Conservation (phyloP, 805 yeast genomes). For the Cephaloascus fragrans region DNA sequence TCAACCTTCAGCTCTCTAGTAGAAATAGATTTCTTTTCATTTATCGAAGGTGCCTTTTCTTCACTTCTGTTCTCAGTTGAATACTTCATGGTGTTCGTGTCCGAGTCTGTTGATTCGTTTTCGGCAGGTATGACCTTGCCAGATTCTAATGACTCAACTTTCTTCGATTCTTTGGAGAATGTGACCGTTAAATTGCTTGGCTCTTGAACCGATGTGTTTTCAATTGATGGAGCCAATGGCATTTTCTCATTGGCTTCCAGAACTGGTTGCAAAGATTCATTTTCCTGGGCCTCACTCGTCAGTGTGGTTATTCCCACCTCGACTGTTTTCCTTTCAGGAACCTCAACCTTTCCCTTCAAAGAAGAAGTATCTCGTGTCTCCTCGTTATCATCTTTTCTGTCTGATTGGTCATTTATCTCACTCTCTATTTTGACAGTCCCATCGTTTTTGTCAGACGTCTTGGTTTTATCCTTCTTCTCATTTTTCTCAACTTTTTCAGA, state of each 20-base stretch:
- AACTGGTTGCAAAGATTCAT: no score
- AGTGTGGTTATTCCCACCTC: no score
- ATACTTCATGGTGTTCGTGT: constrained; percentile 5
- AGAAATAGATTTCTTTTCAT: constrained; percentile 2
- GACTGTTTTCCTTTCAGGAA: constrained; percentile 13
- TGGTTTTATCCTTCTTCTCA: constrained; percentile 10
- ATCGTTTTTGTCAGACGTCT: constrained; percentile 1
- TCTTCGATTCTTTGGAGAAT: no score
- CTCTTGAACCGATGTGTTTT: no score
- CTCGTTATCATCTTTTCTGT: constrained; percentile 4
- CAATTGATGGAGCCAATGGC: no score
- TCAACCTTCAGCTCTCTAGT: constrained; percentile 2
- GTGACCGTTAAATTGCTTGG: no score
- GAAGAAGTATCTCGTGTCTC: neutral
- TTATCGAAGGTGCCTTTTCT: neutral
- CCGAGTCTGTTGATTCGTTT: no score
- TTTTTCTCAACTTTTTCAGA: constrained; percentile 36
- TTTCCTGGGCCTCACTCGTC: no score
- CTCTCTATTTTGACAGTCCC: constrained; percentile 1
- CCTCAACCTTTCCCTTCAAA: constrained; percentile 1
- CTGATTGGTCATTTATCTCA: constrained; percentile 3
- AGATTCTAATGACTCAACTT: no score
- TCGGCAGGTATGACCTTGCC: no score
- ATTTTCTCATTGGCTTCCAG: no score
- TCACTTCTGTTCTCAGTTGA: constrained; percentile 1